phyloP scores from a whole-genome alignment of 768 basidiomycete species.

The Gymnopilus junonius region DNA sequence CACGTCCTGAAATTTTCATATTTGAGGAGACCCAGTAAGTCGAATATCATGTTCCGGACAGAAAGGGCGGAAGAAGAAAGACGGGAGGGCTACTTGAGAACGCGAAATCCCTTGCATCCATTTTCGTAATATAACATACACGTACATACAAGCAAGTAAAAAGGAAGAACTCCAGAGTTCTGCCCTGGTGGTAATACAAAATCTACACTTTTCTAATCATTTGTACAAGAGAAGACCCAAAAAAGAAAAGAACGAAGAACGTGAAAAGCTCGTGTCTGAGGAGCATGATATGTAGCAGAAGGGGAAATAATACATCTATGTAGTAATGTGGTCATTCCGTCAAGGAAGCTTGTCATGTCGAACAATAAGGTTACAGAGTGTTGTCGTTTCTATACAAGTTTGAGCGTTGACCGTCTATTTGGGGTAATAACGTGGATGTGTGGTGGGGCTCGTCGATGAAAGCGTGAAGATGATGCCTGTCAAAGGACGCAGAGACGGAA shows the following conservation, averaged over 20 bases:
- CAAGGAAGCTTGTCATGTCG: not conserved
- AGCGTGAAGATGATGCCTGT: not conserved
- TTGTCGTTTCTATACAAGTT: not conserved
- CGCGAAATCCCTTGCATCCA: not conserved
- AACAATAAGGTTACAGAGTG: not conserved
- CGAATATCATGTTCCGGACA: not conserved
- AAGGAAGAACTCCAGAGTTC: not conserved
- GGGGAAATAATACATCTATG: slow-evolving; percentile 1
- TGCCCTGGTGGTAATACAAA: not conserved
- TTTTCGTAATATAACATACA: not conserved
- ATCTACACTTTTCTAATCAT: not conserved
- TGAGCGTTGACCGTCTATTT: not conserved
- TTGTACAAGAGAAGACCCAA: not conserved
- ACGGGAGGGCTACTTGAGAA: not conserved
- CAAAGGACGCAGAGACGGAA: not conserved
- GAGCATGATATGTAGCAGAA: not conserved
- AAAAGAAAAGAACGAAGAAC: not conserved
- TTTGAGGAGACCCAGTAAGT: no score
- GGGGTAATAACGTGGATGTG: not conserved
- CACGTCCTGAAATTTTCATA: no score
- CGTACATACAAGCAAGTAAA: not conserved
- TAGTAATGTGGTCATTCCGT: not conserved
- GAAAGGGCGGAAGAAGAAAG: not conserved
- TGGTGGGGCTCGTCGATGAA: not conserved
- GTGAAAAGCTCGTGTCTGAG: not conserved